Conservation (phyloP, 2,329 filamentous ascomycete species). For the Ceratocystis destructans region DNA sequence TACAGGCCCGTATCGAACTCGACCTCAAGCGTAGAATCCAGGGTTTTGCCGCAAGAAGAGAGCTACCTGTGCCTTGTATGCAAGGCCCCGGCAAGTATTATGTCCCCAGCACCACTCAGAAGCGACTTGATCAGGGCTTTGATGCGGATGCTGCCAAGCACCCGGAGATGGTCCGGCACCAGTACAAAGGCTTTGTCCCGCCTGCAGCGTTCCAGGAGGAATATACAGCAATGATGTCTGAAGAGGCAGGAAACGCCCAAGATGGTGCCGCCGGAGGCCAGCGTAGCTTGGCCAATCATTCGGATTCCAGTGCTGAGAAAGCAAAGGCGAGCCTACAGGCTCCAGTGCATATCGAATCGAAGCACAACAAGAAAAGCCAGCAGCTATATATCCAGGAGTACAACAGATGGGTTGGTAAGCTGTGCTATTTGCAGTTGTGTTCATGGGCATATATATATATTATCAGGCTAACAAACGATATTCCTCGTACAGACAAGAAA, state of each 20-base stretch:
- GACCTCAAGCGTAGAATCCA: background rate
- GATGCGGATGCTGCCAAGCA: background rate
- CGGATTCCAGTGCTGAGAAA: background rate
- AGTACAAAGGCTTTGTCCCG: constrained; percentile 4
- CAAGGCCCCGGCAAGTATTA: background rate
- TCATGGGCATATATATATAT: background rate
- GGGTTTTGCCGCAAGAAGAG: background rate
- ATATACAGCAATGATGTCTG: background rate
- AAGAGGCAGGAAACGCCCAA: background rate
- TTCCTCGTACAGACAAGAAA: background rate
- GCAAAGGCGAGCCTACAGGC: background rate
- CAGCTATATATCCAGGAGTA: constrained; percentile 1
- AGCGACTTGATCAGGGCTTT: background rate
- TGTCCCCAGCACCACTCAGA: background rate
- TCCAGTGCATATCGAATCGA: background rate
- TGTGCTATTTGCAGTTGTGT: background rate
- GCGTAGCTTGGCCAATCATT: background rate
- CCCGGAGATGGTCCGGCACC: background rate
- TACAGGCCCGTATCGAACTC: background rate
- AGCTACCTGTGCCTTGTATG: background rate
- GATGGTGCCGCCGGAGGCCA: background rate
- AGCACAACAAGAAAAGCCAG: background rate
- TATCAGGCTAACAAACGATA: background rate
- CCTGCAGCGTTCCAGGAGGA: background rate
- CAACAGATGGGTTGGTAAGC: constrained; percentile 3